Conservation (phyloP, 768 basidiomycete genomes). For the Suillus subluteus region DNA sequence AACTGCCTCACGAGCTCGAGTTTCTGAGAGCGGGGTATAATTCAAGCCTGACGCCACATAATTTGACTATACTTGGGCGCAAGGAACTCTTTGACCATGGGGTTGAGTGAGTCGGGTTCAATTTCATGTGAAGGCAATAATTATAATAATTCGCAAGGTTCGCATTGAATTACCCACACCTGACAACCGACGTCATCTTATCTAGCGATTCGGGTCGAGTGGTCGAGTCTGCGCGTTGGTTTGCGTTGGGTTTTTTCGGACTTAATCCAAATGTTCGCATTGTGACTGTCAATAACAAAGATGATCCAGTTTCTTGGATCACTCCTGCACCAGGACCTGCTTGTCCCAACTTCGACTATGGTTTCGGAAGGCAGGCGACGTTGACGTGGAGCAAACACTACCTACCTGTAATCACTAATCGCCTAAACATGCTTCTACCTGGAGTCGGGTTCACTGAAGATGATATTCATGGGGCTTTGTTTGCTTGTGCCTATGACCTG, state of each 20-base stretch:
- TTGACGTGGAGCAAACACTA: slow-evolving; percentile 24
- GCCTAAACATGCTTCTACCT: slow-evolving; percentile 37
- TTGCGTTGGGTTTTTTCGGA: slow-evolving; percentile 39
- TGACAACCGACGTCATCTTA: slow-evolving; percentile 9
- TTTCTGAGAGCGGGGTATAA: slow-evolving; percentile 39
- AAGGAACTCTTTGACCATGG: slow-evolving; percentile 39
- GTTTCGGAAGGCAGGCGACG: slow-evolving; percentile 10
- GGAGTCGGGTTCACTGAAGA: slow-evolving; percentile 32
- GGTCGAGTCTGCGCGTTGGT: slow-evolving; percentile 43
- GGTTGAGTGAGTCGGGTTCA: slow-evolving; percentile 28
- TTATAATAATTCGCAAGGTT: slow-evolving; percentile 2
- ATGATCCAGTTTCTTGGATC: slow-evolving; percentile 37
- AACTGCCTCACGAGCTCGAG: slow-evolving; percentile 30
- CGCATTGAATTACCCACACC: slow-evolving; percentile 12
- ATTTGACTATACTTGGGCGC: slow-evolving; percentile 38
- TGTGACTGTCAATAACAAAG: slow-evolving; percentile 33
- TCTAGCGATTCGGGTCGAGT: slow-evolving; percentile 17
- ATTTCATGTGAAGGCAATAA: neutral
- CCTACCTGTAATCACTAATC: slow-evolving; percentile 39
- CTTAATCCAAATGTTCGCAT: slow-evolving; percentile 24
- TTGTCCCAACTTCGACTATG: slow-evolving; percentile 33
- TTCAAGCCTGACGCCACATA: slow-evolving; percentile 34
- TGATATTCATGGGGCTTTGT: slow-evolving; percentile 40
- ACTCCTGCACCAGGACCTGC: slow-evolving; percentile 40
- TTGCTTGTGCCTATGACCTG: slow-evolving; percentile 41